These are phyloP conservation scores for Kregervanrija delftensis DNA, from an alignment of 805 yeast genomes.

Conservation along the genomic window DNA sequence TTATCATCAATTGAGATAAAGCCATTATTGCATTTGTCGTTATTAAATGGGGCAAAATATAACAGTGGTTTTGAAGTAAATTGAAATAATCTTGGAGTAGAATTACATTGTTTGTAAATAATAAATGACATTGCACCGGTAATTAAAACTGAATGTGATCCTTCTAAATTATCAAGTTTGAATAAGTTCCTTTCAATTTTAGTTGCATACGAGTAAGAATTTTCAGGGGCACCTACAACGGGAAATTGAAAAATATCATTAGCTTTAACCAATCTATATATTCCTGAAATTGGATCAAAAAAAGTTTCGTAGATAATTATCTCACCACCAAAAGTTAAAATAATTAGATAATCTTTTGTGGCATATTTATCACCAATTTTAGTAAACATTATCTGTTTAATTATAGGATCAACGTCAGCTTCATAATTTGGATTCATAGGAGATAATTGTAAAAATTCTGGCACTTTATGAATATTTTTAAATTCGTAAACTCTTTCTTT, in stretches of 20 bases:
- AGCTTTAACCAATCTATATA: conserved; percentile 35
- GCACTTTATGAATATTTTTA: conserved; percentile 40
- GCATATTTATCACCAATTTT: conserved; percentile 52
- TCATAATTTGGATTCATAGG: conserved; percentile 43
- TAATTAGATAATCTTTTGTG: conserved; percentile 58
- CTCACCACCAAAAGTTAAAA: conserved; percentile 79
- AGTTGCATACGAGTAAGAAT: conserved; percentile 65
- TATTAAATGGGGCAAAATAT: conserved; percentile 53
- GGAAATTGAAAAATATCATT: conserved; percentile 35
- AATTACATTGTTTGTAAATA: conserved; percentile 55
- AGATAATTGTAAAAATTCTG: conserved; percentile 35
- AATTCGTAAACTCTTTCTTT: conserved; percentile 48
- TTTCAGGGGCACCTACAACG: conserved; percentile 75
- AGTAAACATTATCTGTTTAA: conserved; percentile 60
- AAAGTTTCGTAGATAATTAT: conserved; percentile 57
- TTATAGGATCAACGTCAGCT: conserved; percentile 62
- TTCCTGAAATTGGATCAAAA: conserved; percentile 33
- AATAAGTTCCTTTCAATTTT: conserved; percentile 62
- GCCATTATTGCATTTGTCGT: conserved; percentile 32
- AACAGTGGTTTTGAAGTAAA: conserved; percentile 60
- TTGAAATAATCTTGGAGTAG: conserved; percentile 58
- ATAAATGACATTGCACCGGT: conserved; percentile 71
- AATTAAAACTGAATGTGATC: conserved; percentile 54
- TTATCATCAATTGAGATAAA: conserved; percentile 66
- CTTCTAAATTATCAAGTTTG: conserved; percentile 50